Conservation (phyloP, 169 alveolate species). For the Cryptosporidium canis region DNA sequence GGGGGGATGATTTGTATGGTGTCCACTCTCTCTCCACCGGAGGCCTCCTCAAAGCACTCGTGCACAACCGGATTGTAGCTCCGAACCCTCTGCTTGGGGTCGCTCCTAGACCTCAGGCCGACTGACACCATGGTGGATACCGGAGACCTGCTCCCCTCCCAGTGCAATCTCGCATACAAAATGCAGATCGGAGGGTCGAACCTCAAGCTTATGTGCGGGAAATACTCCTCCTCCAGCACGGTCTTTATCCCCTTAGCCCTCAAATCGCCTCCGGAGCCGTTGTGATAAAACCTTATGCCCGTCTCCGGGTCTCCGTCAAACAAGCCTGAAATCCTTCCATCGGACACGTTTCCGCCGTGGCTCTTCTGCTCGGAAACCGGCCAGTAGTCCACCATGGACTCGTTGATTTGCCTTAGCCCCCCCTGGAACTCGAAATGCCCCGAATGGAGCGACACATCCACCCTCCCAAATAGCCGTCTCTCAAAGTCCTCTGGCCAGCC, state of each 20-base stretch:
- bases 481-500: conserved; percentile 71
- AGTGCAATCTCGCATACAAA: conserved; percentile 14
- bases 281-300: not conserved
- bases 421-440: conserved; percentile 8
- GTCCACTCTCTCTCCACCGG: conserved; percentile 18
- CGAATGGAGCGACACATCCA: not conserved
- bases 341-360: not conserved
- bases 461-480: not conserved
- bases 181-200: conserved; percentile 38
- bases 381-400: not conserved
- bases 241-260: not conserved
- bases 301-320: conserved; percentile 30
- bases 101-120: not conserved
- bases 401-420: not conserved
- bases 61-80: conserved; percentile 26
- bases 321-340: not conserved
- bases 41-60: not conserved
- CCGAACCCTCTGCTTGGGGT: not conserved
- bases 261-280: not conserved
- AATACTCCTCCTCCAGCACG: not conserved
- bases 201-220: conserved; percentile 32
- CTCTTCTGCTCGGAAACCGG: conserved; percentile 26
- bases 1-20: conserved; percentile 60
- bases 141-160: conserved; percentile 24
- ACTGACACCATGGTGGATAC: conserved; percentile 27